Evolutionary conservation across 2,329 filamentous ascomycete species (phyloP), one percentile per base, ranked within the genome.

Genomic region (Claviceps monticola): DNA sequence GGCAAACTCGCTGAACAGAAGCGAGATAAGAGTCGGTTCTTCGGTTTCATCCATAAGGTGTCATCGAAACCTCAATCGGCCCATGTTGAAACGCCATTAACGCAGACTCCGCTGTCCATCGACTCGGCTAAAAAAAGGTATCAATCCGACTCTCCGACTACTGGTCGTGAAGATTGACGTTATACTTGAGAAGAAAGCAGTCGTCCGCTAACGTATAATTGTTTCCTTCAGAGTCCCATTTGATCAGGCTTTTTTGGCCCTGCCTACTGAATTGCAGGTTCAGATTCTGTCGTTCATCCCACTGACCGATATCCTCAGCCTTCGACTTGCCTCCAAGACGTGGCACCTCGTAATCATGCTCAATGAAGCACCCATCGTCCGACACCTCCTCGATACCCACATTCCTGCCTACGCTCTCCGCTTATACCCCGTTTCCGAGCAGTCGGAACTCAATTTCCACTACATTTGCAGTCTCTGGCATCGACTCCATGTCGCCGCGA

Each of bases 381-480:
- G 80, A 57, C 74, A 80, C 58, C 80, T 83, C 57, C 70, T 83
- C 51, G 66, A 78, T 48, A 69, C 80, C 54, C 74, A 78, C 55
- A 72, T 84, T 4, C 80, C 80, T 8, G 71, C 71, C 34, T 84
- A 83, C 57, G 77, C 79, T 23, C 71, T 74, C 45, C 73, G 76
- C 37, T 68, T 84, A 14, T 84, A 82, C 55, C 80, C 79, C 2
- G 57, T 72, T 2, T 69, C 71, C n/a, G 69, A 75, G 41, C 63
- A 69, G 4, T 60, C 67, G 17, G 64, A 71, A 17, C 66, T 79
- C 50, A 80, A 72, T 54, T 73, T 84, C 37, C 78, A 82, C 58
- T 76, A 83, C 55, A 64, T 84, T 0, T 83, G 80, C 58, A 75
- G 79, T 19, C 67, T 84, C 57, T 83, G 80, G 80, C 80, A 84